A percentile compares a stretch with the other conserved stretches of the same genome.
These are phyloP conservation scores for Echinochloa phyllopogon DNA, from an alignment of 176 grass and related monocot genomes.

Conservation along the genomic window DNA sequence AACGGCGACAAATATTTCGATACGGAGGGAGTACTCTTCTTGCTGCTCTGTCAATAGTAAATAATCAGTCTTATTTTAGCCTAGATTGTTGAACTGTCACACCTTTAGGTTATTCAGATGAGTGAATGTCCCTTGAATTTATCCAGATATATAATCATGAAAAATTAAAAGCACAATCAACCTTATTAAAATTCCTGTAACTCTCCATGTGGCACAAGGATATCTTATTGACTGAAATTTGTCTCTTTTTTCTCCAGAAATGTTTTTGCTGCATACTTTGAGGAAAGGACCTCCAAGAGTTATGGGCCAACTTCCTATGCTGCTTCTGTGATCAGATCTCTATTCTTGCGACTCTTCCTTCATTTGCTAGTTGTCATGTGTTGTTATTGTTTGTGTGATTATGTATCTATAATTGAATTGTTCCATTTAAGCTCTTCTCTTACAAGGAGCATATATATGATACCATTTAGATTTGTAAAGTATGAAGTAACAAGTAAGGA, in stretches of 20 bases:
- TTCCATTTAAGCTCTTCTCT: conserved; percentile 17
- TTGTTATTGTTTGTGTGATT: conserved; percentile 45
- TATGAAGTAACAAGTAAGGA: conserved; percentile 13
- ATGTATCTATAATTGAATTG: conserved; percentile 40
- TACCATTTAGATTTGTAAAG: conserved; percentile 33
- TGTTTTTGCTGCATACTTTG: conserved; percentile 62
- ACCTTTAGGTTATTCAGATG: neutral
- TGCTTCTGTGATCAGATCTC: conserved; percentile 26
- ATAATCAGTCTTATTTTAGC: neutral
- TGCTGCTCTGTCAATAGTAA: neutral
- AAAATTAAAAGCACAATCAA: conserved; percentile 8
- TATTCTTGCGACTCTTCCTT: conserved; percentile 1
- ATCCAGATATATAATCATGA: neutral
- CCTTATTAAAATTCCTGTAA: neutral
- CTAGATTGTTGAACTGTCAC: neutral
- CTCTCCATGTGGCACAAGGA: neutral
- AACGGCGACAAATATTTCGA: too few relatives aligned
- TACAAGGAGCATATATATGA: conserved; percentile 32
- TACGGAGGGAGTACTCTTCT: too few relatives aligned
- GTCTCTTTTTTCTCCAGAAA: conserved; percentile 48
- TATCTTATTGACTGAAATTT: conserved; percentile 19
- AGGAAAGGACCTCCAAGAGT: neutral
- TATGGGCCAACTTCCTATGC: conserved; percentile 28
- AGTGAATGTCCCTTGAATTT: neutral
- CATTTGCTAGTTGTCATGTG: conserved; percentile 17